Percentiles rank a stretch among this genome's conserved stretches.
phyloP scores from a whole-genome alignment of 129 eudicot genomes.

The Flaveria trinervia region DNA sequence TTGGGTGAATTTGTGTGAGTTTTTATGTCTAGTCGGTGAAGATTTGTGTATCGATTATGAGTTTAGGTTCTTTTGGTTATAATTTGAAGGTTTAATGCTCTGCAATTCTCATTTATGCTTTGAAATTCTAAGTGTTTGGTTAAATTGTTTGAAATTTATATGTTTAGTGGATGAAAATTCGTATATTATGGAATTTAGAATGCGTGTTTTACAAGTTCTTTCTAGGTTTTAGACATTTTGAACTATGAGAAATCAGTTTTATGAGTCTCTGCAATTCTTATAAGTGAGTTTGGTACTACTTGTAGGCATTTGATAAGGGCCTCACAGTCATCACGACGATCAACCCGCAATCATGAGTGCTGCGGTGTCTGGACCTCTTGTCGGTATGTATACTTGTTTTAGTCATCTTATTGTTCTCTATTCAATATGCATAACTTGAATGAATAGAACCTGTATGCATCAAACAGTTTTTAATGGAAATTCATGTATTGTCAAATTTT shows the following conservation, averaged over 20 bases:
- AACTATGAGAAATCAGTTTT: not conserved
- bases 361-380: slow-evolving; percentile 54
- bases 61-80: too few relatives aligned
- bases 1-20: not conserved
- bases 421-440: not conserved
- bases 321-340: slow-evolving; percentile 21
- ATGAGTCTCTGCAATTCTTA: slow-evolving; percentile 21
- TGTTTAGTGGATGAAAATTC: not conserved
- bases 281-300: slow-evolving; percentile 22
- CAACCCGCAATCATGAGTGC: slow-evolving; percentile 60
- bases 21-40: not conserved
- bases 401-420: not conserved
- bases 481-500: not conserved
- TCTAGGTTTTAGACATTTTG: not conserved
- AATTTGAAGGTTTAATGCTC: too few relatives aligned
- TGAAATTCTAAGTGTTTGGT: not conserved
- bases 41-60: too few relatives aligned
- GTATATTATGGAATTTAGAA: not conserved
- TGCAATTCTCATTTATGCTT: not conserved
- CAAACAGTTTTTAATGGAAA: not conserved
- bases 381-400: slow-evolving; percentile 43
- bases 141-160: not conserved
- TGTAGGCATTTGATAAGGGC: slow-evolving; percentile 55
- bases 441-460: not conserved
- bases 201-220: not conserved